Percentiles rank a stretch among this genome's conserved stretches.
Evolutionary conservation across 768 basidiomycete species (phyloP).

Genomic region (Termitomyces titanicus): DNA sequence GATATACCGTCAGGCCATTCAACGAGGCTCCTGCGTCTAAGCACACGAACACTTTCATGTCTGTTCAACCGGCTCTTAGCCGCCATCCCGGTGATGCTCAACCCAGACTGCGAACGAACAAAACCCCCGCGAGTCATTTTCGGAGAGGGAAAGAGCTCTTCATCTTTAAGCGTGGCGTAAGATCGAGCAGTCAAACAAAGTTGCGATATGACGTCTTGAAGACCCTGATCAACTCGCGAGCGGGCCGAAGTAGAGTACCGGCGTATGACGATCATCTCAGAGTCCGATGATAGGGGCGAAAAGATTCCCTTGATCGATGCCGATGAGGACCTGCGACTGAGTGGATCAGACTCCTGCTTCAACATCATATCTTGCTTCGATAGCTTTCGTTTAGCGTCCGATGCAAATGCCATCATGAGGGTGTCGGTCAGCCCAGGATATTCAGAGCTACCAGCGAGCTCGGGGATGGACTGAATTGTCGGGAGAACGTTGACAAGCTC

Average conservation of each 20-base stretch:
- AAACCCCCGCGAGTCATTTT: conserved; percentile 40
- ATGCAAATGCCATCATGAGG: conserved; percentile 28
- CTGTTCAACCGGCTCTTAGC: conserved; percentile 58
- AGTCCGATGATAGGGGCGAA: conserved; percentile 46
- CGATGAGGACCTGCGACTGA: conserved; percentile 61
- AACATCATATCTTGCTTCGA: conserved; percentile 21
- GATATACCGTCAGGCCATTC: conserved; percentile 28
- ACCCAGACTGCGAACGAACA: conserved; percentile 52
- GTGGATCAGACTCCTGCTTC: conserved; percentile 17
- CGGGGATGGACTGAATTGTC: conserved; percentile 57
- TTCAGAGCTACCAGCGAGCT: conserved; percentile 30
- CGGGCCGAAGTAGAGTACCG: conserved; percentile 66
- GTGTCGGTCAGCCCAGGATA: conserved; percentile 32
- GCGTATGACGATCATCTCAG: conserved; percentile 59
- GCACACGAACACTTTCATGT: conserved; percentile 69
- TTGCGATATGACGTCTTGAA: conserved; percentile 81
- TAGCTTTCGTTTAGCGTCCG: conserved; percentile 27
- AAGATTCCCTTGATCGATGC: conserved; percentile 62
- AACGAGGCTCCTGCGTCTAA: conserved; percentile 50
- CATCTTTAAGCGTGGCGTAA: conserved; percentile 58
- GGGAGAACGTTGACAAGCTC: conserved; percentile 40
- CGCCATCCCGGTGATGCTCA: conserved; percentile 63
- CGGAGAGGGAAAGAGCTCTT: conserved; percentile 58
- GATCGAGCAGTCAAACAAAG: conserved; percentile 65
- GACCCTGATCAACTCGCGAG: conserved; percentile 67